These are phyloP conservation scores for Tolypocladium ophioglossoides DNA, from an alignment of 2,329 filamentous ascomycete species.

Conservation along the genomic window DNA sequence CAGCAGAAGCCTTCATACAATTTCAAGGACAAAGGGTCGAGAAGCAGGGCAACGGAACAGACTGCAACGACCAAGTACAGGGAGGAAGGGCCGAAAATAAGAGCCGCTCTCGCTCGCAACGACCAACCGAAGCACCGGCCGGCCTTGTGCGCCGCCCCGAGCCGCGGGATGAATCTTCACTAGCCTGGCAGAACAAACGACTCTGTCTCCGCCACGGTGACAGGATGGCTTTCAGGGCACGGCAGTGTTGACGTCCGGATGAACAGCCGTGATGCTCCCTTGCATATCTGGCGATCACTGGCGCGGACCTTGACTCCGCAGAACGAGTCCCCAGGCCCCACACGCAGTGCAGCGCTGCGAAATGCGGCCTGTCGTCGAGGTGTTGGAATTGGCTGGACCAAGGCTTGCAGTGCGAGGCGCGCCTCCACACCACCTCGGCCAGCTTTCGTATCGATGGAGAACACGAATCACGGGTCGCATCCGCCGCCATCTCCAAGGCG, in stretches of 20 bases:
- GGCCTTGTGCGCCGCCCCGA: too few species aligned
- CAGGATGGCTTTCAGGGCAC: not conserved
- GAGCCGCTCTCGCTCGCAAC: not conserved
- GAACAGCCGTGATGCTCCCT: not conserved
- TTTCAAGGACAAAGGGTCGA: not conserved
- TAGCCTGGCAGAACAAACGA: not conserved
- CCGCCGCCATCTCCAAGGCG: not conserved
- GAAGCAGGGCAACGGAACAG: not conserved
- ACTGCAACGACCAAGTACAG: too few species aligned
- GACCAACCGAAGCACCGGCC: not conserved
- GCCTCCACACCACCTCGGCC: not conserved
- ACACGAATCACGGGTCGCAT: not conserved
- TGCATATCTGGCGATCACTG: not conserved
- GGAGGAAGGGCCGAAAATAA: not conserved
- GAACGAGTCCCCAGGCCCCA: not conserved
- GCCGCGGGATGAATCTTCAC: not conserved
- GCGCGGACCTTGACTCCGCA: not conserved
- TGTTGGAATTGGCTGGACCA: not conserved
- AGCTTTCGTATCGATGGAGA: not conserved
- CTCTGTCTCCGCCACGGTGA: not conserved
- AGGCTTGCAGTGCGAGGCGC: not conserved
- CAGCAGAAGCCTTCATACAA: not conserved
- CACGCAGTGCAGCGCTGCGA: not conserved
- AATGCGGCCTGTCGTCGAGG: not conserved
- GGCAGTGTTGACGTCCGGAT: not conserved